These are phyloP conservation scores for Theileria sp. DNA, from an alignment of 169 alveolate species.

Conservation along the genomic window DNA sequence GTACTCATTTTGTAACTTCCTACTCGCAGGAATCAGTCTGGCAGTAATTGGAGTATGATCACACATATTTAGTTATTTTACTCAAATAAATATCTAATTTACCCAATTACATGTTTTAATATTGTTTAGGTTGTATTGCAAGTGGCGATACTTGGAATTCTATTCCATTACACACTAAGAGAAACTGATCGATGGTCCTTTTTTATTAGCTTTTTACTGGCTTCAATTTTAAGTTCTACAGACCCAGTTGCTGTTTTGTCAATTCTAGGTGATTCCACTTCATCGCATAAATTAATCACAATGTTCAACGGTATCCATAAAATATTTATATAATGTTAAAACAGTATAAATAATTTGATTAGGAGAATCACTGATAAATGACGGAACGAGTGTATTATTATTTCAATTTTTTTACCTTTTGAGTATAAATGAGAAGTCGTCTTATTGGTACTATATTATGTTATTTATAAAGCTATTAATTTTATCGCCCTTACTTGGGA, in stretches of 20 bases:
- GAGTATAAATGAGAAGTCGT: slow-evolving; percentile 71
- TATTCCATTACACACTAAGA: slow-evolving; percentile 76
- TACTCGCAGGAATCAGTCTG: slow-evolving; percentile 79
- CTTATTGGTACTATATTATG: slow-evolving; percentile 61
- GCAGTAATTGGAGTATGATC: slow-evolving; percentile 79
- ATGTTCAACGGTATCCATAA: slow-evolving; percentile 79
- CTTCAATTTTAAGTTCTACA: slow-evolving; percentile 83
- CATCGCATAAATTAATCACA: slow-evolving; percentile 79
- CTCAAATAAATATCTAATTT: neutral
- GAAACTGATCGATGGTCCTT: slow-evolving; percentile 51
- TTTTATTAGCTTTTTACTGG: slow-evolving; percentile 78
- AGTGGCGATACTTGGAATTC: slow-evolving; percentile 72
- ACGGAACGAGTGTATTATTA: slow-evolving; percentile 82
- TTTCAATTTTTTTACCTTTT: slow-evolving; percentile 82
- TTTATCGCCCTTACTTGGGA: slow-evolving; percentile 81
- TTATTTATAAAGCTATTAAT: slow-evolving; percentile 76
- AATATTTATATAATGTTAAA: neutral
- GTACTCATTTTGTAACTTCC: slow-evolving; percentile 80
- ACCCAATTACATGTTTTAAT: neutral
- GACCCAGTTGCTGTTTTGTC: slow-evolving; percentile 88
- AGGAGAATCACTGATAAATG: slow-evolving; percentile 83
- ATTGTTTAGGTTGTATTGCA: slow-evolving; percentile 59
- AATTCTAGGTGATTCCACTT: slow-evolving; percentile 77
- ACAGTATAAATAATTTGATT: neutral
- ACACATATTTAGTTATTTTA: neutral